A percentile compares a stretch with the other conserved stretches of the same genome.
These are phyloP conservation scores for Endogone sp. DNA, from an alignment of 192 early-diverging fungal genomes.

Conservation along the genomic window DNA sequence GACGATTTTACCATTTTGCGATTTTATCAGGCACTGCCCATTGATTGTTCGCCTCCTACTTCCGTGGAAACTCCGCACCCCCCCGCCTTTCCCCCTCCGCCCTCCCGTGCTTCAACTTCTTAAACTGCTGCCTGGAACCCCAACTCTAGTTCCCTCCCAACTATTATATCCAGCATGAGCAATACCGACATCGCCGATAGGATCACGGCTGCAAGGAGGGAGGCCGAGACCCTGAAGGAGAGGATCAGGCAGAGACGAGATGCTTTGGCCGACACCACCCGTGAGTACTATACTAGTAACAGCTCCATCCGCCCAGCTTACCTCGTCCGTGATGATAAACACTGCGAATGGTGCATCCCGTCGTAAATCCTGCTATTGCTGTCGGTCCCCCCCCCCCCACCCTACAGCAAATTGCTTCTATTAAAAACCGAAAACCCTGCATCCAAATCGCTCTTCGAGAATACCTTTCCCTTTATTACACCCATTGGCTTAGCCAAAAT, in stretches of 20 bases:
- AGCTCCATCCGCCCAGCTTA: background rate
- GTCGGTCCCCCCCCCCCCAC: too few species aligned
- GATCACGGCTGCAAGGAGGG: conserved; percentile 85
- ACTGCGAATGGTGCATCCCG: background rate
- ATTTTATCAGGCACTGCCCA: background rate
- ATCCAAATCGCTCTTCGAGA: too few species aligned
- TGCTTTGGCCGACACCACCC: conserved; percentile 91
- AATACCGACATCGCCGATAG: conserved; percentile 81
- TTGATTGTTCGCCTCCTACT: background rate
- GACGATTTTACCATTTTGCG: too few species aligned
- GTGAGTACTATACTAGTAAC: conserved; percentile 58
- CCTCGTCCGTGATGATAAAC: background rate
- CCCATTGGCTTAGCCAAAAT: background rate
- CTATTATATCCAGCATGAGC: background rate
- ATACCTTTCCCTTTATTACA: too few species aligned
- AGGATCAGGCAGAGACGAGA: conserved; percentile 93
- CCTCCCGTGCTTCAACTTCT: too few species aligned
- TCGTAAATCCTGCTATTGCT: background rate
- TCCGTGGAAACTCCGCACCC: background rate
- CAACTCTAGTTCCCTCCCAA: background rate
- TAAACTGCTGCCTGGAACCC: background rate
- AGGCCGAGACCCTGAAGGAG: conserved; percentile 95
- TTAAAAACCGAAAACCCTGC: background rate
- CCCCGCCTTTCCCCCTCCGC: too few species aligned
- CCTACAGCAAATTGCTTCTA: too few species aligned